A percentile compares a stretch with the other conserved stretches of the same genome.
Conservation (phyloP, 768 basidiomycete species). For the Psilocybe sp. region DNA sequence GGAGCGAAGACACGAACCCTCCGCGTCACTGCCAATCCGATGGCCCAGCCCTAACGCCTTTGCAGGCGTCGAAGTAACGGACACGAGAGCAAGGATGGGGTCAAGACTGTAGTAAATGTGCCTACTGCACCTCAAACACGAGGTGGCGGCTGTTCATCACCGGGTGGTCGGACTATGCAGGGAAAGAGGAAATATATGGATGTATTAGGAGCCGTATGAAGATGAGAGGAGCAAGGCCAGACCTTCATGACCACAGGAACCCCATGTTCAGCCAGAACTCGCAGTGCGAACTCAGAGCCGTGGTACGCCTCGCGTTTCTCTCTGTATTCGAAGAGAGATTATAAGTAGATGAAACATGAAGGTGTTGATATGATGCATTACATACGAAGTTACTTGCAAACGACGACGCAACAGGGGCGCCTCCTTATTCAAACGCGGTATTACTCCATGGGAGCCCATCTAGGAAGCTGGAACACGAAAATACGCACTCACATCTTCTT, state of each 20-base stretch:
- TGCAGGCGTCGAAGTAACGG: slow-evolving; percentile 67
- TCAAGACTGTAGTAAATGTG: slow-evolving; percentile 64
- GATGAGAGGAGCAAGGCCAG: background rate
- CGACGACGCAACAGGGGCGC: too few relatives aligned
- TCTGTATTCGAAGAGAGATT: slow-evolving; percentile 28
- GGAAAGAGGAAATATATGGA: too few relatives aligned
- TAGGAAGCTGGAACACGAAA: background rate
- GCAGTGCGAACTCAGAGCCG: slow-evolving; percentile 52
- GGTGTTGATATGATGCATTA: too few relatives aligned
- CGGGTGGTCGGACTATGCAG: slow-evolving; percentile 49
- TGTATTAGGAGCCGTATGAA: too few relatives aligned
- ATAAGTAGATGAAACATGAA: too few relatives aligned
- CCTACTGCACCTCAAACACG: slow-evolving; percentile 68
- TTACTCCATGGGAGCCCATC: too few relatives aligned
- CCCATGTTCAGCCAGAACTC: slow-evolving; percentile 62
- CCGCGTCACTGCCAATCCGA: slow-evolving; percentile 59
- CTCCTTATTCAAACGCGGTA: too few relatives aligned
- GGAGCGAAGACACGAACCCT: slow-evolving; percentile 31
- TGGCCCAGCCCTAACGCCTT: slow-evolving; percentile 62
- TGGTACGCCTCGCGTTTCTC: too few relatives aligned
- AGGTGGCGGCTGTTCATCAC: slow-evolving; percentile 64
- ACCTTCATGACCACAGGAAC: slow-evolving; percentile 77
- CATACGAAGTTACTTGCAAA: too few relatives aligned
- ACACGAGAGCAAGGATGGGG: slow-evolving; percentile 54
- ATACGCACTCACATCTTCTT: slow-evolving; percentile 63